Evolutionary conservation across 2,329 filamentous ascomycete species (phyloP).

Genomic region (Ophiostoma sp.): DNA sequence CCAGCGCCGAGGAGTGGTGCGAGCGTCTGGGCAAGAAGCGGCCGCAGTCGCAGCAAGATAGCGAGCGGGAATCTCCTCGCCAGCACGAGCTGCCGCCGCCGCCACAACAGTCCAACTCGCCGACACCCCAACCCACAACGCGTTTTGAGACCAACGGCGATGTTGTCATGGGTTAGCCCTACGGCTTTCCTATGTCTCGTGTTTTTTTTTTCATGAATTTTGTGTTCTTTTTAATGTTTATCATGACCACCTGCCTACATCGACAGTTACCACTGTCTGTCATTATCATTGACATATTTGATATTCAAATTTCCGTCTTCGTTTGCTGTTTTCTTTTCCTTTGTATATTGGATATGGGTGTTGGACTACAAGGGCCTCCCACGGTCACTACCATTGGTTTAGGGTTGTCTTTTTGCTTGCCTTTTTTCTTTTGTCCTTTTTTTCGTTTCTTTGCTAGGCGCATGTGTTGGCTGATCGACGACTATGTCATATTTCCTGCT

Average conservation of each 20-base stretch:
- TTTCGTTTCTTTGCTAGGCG: neutral
- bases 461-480: neutral
- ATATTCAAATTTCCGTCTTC: neutral
- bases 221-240: neutral
- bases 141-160: neutral
- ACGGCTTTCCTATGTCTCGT: neutral
- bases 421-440: neutral
- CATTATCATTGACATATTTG: neutral
- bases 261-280: neutral
- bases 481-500: neutral
- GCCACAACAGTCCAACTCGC: neutral
- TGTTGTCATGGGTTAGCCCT: neutral
- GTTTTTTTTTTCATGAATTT: neutral
- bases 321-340: neutral
- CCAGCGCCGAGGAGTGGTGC: constrained; percentile 88
- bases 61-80: neutral
- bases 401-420: neutral
- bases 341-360: neutral
- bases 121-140: neutral
- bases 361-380: neutral
- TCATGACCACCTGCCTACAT: neutral
- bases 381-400: constrained; percentile 2
- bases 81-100: neutral
- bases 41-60: constrained; percentile 20
- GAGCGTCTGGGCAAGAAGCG: constrained; percentile 60